phyloP scores from a whole-genome alignment of 2,329 filamentous ascomycete species.

The Exophiala dermatitidis region DNA sequence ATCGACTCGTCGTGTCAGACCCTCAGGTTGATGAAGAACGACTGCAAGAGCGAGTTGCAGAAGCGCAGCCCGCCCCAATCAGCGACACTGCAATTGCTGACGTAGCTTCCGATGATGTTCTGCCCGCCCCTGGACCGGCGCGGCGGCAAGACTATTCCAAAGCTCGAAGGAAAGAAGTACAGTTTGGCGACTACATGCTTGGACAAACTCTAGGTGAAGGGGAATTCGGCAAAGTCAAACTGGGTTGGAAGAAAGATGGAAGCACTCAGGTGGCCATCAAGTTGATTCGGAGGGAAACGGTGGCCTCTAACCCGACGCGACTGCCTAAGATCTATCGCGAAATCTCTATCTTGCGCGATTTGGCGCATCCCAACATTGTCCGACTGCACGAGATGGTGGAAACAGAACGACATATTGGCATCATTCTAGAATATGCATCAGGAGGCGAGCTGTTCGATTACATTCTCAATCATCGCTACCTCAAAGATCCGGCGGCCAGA shows the following conservation, averaged over 20 bases:
- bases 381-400: conserved; percentile 97
- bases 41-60: conserved; percentile 61
- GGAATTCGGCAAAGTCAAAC: conserved; percentile 97
- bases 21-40: conserved; percentile 66
- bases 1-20: conserved; percentile 67
- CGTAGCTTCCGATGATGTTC: conserved; percentile 31
- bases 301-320: conserved; percentile 80
- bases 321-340: conserved; percentile 96
- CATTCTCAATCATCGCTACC: conserved; percentile 90
- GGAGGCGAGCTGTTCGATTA: conserved; percentile 97
- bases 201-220: conserved; percentile 95
- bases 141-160: conserved; percentile 54
- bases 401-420: conserved; percentile 93
- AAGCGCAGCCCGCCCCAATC: conserved; percentile 44
- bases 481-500: conserved; percentile 87
- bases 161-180: conserved; percentile 63
- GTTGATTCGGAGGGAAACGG: conserved; percentile 83
- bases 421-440: conserved; percentile 96
- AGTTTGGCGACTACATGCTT: conserved; percentile 91
- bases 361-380: conserved; percentile 95
- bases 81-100: conserved; percentile 45
- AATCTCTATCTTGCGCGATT: conserved; percentile 78
- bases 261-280: conserved; percentile 96
- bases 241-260: conserved; percentile 95
- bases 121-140: conserved; percentile 29